phyloP scores from a whole-genome alignment of 1,139 yeast species.

The Geotrichum candidum region DNA sequence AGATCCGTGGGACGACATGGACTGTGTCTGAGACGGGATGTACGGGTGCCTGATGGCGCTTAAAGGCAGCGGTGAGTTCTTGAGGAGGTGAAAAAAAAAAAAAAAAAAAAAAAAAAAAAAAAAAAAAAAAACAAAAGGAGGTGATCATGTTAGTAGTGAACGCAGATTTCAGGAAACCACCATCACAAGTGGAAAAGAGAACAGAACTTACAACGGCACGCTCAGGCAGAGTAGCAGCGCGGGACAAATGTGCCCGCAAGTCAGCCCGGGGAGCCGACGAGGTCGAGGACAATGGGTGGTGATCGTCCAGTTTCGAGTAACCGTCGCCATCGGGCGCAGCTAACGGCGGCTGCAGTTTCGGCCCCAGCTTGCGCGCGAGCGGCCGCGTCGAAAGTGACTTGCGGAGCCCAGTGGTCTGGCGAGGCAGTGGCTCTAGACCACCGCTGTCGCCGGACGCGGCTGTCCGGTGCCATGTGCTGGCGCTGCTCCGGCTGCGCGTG shows the following conservation, averaged over 20 bases:
- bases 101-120: not conserved
- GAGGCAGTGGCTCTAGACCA: not conserved
- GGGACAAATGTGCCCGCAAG: not conserved
- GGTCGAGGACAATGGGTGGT: not conserved
- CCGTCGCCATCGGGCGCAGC: not conserved
- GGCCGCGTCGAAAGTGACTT: not conserved
- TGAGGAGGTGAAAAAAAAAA: not conserved
- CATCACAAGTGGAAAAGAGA: not conserved
- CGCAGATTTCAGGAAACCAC: not conserved
- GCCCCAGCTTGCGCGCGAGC: not conserved
- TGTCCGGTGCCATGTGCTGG: not conserved
- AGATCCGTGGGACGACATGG: not conserved
- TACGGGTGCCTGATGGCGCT: not conserved
- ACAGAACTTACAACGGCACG: not conserved
- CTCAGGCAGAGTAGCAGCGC: not conserved
- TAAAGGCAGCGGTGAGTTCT: not conserved
- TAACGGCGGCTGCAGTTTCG: not conserved
- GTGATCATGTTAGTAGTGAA: not conserved
- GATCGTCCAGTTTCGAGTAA: not conserved
- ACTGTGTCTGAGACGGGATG: not conserved
- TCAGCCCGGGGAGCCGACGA: not conserved
- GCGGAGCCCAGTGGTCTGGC: not conserved
- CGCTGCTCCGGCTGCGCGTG: not conserved
- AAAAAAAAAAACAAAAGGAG: no score
- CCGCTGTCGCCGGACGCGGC: not conserved